Percentiles rank a stretch among this genome's conserved stretches.
phyloP scores from a whole-genome alignment of 441 rosid genomes.

The Sinapis alba region DNA sequence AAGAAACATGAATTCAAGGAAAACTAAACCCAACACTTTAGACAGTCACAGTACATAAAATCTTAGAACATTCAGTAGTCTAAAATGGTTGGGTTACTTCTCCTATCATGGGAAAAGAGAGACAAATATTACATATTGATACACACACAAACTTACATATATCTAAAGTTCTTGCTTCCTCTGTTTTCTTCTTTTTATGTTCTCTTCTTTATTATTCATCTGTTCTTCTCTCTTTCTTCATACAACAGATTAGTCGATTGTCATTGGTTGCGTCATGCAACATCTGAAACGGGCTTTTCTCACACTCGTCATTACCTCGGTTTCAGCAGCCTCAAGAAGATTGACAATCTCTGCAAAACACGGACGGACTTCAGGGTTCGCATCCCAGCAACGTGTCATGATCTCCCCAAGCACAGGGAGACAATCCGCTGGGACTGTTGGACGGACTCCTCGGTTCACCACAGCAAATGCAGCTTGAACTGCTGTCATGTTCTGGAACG shows the following conservation, averaged over 20 bases:
- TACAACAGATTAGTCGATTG: slow-evolving; percentile 61
- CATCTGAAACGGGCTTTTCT: slow-evolving; percentile 99
- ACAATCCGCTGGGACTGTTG: slow-evolving; percentile 83
- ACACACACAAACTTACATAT: slow-evolving; percentile 62
- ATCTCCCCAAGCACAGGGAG: slow-evolving; percentile 80
- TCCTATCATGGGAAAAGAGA: slow-evolving; percentile 47
- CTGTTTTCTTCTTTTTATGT: slow-evolving; percentile 31
- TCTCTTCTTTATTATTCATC: slow-evolving; percentile 36
- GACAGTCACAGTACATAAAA: slow-evolving; percentile 9
- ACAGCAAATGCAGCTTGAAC: slow-evolving; percentile 99
- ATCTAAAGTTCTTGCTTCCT: slow-evolving; percentile 44
- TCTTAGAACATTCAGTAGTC: slow-evolving; percentile 1
- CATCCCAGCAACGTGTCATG: slow-evolving; percentile 97
- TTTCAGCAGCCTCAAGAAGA: slow-evolving; percentile 85
- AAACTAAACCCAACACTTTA: slow-evolving; percentile 37
- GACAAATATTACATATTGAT: slow-evolving; percentile 45
- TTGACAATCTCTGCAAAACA: slow-evolving; percentile 79
- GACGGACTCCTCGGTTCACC: slow-evolving; percentile 89
- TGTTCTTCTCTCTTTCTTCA: slow-evolving; percentile 32
- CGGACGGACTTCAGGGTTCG: slow-evolving; percentile 89
- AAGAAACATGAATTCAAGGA: slow-evolving; percentile 8
- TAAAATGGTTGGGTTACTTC: slow-evolving; percentile 49
- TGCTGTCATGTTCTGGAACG: slow-evolving; percentile 95
- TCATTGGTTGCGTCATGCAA: slow-evolving; percentile 90
- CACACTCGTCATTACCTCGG: slow-evolving; percentile 82